phyloP scores from a whole-genome alignment of 2,329 filamentous ascomycete species.

The Colletotrichum falcatum region DNA sequence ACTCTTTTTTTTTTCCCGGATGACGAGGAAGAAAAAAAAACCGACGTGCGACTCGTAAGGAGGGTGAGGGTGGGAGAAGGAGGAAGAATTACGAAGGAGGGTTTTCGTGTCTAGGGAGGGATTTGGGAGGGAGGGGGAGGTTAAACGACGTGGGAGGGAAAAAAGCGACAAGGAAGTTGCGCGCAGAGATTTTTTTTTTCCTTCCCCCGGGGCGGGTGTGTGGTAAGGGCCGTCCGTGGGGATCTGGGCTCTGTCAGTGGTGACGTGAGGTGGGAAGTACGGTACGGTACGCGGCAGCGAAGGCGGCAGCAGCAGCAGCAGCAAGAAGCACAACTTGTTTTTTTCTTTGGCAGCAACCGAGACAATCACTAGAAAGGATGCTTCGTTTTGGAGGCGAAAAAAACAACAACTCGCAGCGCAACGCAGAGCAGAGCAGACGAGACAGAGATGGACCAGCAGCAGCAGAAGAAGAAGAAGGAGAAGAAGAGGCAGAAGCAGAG shows the following conservation, averaged over 20 bases:
- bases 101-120: constrained; percentile 36
- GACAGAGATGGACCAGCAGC: constrained; percentile 48
- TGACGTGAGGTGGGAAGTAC: constrained; percentile 36
- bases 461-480: constrained; percentile 45
- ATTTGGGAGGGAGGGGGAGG: constrained; percentile 27
- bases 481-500: too few species aligned
- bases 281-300: constrained; percentile 26
- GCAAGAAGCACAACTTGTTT: constrained; percentile 30
- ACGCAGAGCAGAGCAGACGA: constrained; percentile 41
- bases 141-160: constrained; percentile 39
- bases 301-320: constrained; percentile 25
- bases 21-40: constrained; percentile 49
- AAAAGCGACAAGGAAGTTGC: constrained; percentile 38
- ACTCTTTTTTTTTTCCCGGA: constrained; percentile 33
- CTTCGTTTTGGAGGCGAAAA: constrained; percentile 30
- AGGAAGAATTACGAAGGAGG: constrained; percentile 32
- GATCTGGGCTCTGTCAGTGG: constrained; percentile 39
- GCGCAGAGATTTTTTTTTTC: constrained; percentile 37
- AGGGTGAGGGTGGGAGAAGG: constrained; percentile 39
- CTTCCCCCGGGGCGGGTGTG: too few species aligned
- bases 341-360: constrained; percentile 35
- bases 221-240: constrained; percentile 36
- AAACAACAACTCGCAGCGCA: constrained; percentile 31
- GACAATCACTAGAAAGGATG: constrained; percentile 41
- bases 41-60: constrained; percentile 49